These are phyloP conservation scores for Citrullus mucosospermus DNA, from an alignment of 306 rosid species.

Conservation along the genomic window DNA sequence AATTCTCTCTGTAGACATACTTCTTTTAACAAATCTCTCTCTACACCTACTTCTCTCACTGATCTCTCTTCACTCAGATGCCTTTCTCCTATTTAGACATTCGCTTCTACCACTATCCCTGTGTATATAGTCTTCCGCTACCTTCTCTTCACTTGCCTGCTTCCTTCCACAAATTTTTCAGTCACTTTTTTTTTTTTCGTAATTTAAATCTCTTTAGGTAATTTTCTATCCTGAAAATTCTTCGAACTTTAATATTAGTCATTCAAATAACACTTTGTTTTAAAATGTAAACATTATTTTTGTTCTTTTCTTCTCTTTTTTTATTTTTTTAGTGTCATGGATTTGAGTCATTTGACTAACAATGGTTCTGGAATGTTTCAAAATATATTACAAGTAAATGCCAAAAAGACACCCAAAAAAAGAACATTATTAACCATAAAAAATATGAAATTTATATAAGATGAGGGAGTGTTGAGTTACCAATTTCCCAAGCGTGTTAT, in stretches of 20 bases:
- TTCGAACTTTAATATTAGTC: not conserved
- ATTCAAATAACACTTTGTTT: not conserved
- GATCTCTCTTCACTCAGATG: not conserved
- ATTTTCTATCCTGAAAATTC: not conserved
- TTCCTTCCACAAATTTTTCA: not conserved
- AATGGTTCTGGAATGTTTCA: not conserved
- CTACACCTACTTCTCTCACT: not conserved
- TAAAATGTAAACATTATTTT: not conserved
- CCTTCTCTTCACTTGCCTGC: not conserved
- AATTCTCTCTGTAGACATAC: not conserved
- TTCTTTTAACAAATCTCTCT: not conserved
- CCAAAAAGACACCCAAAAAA: not conserved
- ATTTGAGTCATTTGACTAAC: not conserved
- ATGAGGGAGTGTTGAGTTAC: conserved; percentile 19
- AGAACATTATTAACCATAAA: not conserved
- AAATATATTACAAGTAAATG: not conserved
- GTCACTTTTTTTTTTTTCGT: not conserved
- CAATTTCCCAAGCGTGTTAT: conserved; percentile 87
- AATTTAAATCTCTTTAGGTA: not conserved
- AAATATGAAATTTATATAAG: not conserved
- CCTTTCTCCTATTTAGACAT: not conserved
- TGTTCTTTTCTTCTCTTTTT: no score
- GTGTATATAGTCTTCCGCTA: not conserved
- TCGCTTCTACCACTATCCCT: not conserved
- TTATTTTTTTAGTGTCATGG: not conserved